These are phyloP conservation scores for Cryptosporidium tyzzeri DNA, from an alignment of 169 alveolate genomes.

Conservation along the genomic window DNA sequence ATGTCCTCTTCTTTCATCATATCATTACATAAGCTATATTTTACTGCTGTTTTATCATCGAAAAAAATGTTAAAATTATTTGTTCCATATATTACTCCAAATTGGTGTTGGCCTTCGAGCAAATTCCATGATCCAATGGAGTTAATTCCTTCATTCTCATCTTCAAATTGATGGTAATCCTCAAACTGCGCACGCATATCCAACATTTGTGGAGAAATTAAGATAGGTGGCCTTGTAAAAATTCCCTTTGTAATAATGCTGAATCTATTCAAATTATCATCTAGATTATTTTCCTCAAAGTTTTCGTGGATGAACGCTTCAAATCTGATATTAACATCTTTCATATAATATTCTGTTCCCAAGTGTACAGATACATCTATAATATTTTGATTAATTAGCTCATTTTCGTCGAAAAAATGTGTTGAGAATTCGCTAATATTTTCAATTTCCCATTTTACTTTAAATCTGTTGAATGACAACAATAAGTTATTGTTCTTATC, in stretches of 20 bases:
- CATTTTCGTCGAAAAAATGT: not conserved
- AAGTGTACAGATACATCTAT: conserved; percentile 6
- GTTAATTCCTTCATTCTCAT: conserved; percentile 1
- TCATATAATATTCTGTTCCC: conserved; percentile 22
- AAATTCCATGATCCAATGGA: conserved; percentile 28
- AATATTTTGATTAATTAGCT: not conserved
- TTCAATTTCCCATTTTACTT: conserved; percentile 7
- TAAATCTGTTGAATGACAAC: conserved; percentile 21
- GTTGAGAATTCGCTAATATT: not conserved
- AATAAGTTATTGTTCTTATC: conserved; percentile 18
- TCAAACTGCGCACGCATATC: not conserved
- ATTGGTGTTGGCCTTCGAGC: conserved; percentile 41
- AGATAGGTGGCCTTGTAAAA: conserved; percentile 43
- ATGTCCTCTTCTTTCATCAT: not conserved
- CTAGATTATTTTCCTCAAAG: not conserved
- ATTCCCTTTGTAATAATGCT: conserved; percentile 53
- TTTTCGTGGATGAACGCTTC: not conserved
- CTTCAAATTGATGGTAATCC: conserved; percentile 14
- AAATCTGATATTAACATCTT: conserved; percentile 33
- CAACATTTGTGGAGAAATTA: conserved; percentile 57
- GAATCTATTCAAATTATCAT: not conserved
- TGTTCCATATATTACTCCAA: conserved; percentile 62
- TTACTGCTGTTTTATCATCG: not conserved
- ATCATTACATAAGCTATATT: conserved; percentile 30
- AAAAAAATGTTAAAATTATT: conserved; percentile 30